Conservation (phyloP, 345 rosid genomes). For the Populus davidiana region DNA sequence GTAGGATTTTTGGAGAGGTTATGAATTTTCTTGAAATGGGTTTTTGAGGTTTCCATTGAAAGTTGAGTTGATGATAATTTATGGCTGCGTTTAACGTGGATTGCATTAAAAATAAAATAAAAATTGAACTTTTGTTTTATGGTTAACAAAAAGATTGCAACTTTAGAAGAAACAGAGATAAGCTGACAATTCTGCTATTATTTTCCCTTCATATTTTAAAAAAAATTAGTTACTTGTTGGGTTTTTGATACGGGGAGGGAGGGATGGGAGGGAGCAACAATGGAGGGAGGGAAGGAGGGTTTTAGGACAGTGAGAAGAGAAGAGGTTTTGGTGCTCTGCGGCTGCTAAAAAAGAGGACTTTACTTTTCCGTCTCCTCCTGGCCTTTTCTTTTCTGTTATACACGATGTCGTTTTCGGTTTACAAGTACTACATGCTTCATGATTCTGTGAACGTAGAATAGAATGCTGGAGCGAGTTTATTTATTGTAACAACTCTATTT, state of each 20-base stretch:
- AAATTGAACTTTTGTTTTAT: too few species aligned
- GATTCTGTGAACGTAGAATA: too few species aligned
- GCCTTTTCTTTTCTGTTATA: too few species aligned
- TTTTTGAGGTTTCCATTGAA: slow-evolving; percentile 28
- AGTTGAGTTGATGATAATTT: slow-evolving; percentile 17
- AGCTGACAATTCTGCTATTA: neutral
- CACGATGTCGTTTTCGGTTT: too few species aligned
- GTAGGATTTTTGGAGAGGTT: slow-evolving; percentile 11
- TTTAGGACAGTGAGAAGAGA: too few species aligned
- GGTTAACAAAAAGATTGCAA: neutral
- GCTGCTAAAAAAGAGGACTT: too few species aligned
- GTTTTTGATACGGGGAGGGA: neutral
- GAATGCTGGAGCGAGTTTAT: too few species aligned
- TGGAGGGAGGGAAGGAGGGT: too few species aligned
- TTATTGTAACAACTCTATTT: too few species aligned
- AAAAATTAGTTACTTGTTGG: neutral
- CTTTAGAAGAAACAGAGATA: neutral
- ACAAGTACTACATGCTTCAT: too few species aligned
- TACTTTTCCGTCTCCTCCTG: too few species aligned
- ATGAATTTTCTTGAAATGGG: slow-evolving; percentile 16
- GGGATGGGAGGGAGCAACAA: neutral
- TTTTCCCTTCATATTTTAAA: neutral
- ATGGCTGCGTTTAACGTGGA: slow-evolving; percentile 28
- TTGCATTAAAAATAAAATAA: slow-evolving; percentile 42
- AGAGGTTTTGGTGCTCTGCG: too few species aligned